Evolutionary conservation across 768 basidiomycete genomes (phyloP), one percentile per base, ranked within the genome.

Genomic region (Sistotremastrum niveocremeum): DNA sequence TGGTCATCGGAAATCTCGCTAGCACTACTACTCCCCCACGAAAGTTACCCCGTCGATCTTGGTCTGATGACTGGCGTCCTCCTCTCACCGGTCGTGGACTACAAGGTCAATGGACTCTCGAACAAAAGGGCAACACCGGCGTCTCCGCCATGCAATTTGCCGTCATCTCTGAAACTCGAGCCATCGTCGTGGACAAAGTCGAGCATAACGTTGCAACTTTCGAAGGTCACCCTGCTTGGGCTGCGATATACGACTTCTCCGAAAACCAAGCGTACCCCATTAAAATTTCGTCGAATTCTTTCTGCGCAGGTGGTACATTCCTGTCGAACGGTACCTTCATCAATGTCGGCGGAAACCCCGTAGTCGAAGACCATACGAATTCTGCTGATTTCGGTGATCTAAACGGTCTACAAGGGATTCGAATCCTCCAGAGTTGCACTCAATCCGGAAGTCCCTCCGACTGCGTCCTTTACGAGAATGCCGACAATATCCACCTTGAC

Each of bases 261-360:
- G 78, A 77, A 7, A 73, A 83, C 54, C 68, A 4, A 64, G 82
- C 51, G 74, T 61, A 38, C 77, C 82, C 47, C 66, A 20, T 89
- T 31, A 55, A 65, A 36, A 70, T 87, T 60, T 65, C 74, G 53
- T 85, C 85, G 4, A 87, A 89, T 57, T 87, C 86, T 28, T 89
- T 89, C 64, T 89, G 86, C 56, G 86, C 86, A 6, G 82, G 86
- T 33, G 86, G 86, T 7, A 70, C 77, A 3, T 87, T 86, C 57
- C 62, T 88, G 5, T 60, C 77, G 28, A 85, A 89, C 49, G 86
- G 86, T 4, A 82, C 83, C 1, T 57, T 88, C 34, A 64, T 88
- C 57, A 84, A 76, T 53, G 81, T 85, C 8, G 86, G 86, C 46
- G 86, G 86, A 2, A 87, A 89, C 56, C 81, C 84, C 11, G 80